A percentile compares a stretch with the other conserved stretches of the same genome.
phyloP scores from a whole-genome alignment of 345 rosid genomes.

The Pseudoturritis turrita region DNA sequence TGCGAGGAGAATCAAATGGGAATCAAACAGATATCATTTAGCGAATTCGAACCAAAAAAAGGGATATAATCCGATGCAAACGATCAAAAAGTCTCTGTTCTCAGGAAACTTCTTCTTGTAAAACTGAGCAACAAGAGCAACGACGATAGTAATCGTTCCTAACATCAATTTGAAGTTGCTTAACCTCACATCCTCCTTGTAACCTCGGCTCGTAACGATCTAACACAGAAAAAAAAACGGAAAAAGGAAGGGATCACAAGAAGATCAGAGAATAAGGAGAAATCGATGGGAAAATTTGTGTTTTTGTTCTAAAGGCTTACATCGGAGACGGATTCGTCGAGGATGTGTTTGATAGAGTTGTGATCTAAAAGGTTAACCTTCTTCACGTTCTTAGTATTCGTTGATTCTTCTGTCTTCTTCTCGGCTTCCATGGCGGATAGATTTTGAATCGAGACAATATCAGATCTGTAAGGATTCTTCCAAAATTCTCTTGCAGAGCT shows the following conservation, averaged over 20 bases:
- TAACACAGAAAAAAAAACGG: neutral
- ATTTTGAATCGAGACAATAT: neutral
- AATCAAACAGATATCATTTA: no score
- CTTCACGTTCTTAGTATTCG: constrained; percentile 41
- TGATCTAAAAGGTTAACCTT: constrained; percentile 85
- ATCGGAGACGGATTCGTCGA: constrained; percentile 84
- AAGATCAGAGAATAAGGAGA: neutral
- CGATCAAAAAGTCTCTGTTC: constrained; percentile 66
- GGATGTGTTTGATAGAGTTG: constrained; percentile 78
- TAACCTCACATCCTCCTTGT: constrained; percentile 66
- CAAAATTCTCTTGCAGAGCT: neutral
- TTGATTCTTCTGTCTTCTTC: constrained; percentile 54
- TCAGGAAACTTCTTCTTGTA: constrained; percentile 94
- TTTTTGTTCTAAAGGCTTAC: constrained; percentile 23
- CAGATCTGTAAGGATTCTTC: neutral
- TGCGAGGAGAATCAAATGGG: neutral
- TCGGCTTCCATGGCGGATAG: constrained; percentile 36
- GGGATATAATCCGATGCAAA: constrained; percentile 88
- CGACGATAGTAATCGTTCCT: constrained; percentile 53
- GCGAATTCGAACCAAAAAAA: constrained; percentile 12
- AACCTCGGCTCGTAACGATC: constrained; percentile 74
- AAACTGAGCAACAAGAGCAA: constrained; percentile 89
- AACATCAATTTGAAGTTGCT: constrained; percentile 64
- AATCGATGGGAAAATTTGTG: constrained; percentile 6
- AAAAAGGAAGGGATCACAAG: neutral